Conservation (phyloP, 176 grass and related monocot species). For the Rhynchospora tenuis region DNA sequence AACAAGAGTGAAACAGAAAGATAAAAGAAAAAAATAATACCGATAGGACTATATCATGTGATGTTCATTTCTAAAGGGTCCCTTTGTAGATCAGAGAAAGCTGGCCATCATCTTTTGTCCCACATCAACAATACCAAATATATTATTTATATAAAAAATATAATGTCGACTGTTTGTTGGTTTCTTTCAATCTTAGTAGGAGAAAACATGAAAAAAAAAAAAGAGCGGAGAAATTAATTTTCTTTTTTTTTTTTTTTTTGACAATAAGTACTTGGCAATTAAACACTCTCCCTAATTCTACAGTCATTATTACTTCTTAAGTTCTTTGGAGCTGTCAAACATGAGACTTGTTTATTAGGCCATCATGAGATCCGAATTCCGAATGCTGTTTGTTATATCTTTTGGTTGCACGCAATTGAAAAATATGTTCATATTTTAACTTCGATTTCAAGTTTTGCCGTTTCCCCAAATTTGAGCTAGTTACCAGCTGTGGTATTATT, state of each 20-base stretch:
- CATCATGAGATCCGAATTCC: not conserved
- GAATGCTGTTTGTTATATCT: not conserved
- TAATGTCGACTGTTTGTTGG: not conserved
- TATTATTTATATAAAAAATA: not conserved
- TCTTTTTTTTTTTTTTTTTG: too few relatives aligned
- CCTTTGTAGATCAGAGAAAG: slow-evolving; percentile 1
- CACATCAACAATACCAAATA: not conserved
- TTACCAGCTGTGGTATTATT: not conserved
- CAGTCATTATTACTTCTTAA: not conserved
- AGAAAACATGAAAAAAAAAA: too few relatives aligned
- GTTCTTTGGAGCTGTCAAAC: not conserved
- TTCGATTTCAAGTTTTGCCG: not conserved
- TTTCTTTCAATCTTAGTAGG: not conserved
- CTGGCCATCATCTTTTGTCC: slow-evolving; percentile 21
- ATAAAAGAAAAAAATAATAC: not conserved
- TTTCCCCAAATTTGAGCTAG: not conserved
- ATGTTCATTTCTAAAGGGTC: slow-evolving; percentile 12
- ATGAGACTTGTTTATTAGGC: not conserved
- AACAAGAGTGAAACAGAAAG: not conserved
- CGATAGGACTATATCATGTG: slow-evolving; percentile 21
- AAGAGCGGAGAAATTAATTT: too few relatives aligned
- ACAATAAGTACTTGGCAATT: too few relatives aligned
- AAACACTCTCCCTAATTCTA: not conserved
- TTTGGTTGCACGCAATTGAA: not conserved
- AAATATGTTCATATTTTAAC: not conserved